A percentile compares a stretch with the other conserved stretches of the same genome.
phyloP scores from a whole-genome alignment of 768 basidiomycete species.

The Lentinula guzmanii region DNA sequence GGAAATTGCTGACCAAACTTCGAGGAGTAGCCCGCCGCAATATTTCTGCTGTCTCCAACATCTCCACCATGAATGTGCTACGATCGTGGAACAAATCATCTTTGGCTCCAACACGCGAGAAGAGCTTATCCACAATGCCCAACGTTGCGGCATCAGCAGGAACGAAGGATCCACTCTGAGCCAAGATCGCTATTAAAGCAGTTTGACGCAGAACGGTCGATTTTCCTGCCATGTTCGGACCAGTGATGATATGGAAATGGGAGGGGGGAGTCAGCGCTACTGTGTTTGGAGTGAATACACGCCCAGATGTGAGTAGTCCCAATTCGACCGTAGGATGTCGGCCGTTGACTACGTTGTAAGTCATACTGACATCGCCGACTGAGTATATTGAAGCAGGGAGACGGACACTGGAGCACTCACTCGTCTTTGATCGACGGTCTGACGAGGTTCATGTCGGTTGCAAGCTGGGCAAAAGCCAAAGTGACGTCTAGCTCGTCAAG shows the following conservation, averaged over 20 bases:
- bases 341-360: conserved; percentile 69
- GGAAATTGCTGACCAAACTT: conserved; percentile 59
- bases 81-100: conserved; percentile 92
- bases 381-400: not conserved
- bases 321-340: conserved; percentile 93
- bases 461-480: conserved; percentile 75
- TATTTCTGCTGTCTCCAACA: conserved; percentile 92
- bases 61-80: conserved; percentile 98
- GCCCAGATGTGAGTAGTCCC: conserved; percentile 66
- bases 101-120: conserved; percentile 92
- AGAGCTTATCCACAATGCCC: conserved; percentile 86
- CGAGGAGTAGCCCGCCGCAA: conserved; percentile 73
- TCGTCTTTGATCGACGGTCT: conserved; percentile 63
- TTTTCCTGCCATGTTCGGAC: conserved; percentile 96
- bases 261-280: conserved; percentile 53
- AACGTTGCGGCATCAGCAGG: conserved; percentile 78
- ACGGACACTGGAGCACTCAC: conserved; percentile 35
- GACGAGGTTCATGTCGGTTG: conserved; percentile 70
- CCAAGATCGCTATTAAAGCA: conserved; percentile 83
- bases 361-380: conserved; percentile 28
- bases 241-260: conserved; percentile 79
- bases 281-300: conserved; percentile 83
- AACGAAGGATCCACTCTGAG: conserved; percentile 91
- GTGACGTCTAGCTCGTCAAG: conserved; percentile 87
- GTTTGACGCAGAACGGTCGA: conserved; percentile 90